phyloP scores from a whole-genome alignment of 2,329 filamentous ascomycete species.

The Xylaria sp. region DNA sequence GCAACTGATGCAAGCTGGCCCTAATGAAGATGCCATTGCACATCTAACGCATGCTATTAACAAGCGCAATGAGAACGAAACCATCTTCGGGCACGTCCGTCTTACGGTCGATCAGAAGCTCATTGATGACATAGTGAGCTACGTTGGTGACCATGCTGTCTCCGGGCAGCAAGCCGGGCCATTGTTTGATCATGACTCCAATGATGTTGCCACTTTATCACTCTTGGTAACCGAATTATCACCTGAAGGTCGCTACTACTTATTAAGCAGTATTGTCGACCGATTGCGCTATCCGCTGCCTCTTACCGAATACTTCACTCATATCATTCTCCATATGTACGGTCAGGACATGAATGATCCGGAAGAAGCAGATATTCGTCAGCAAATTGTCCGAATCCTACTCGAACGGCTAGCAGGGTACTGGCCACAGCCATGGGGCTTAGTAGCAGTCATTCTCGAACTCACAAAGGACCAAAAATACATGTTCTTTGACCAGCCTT shows the following conservation, averaged over 20 bases:
- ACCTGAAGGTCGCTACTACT: conserved; percentile 83
- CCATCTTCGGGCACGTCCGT: conserved; percentile 73
- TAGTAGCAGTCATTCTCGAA: conserved; percentile 88
- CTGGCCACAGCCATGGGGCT: conserved; percentile 94
- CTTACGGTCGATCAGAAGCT: conserved; percentile 76
- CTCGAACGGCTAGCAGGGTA: conserved; percentile 88
- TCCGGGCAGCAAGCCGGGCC: conserved; percentile 69
- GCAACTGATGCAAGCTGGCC: conserved; percentile 68
- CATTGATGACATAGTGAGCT: conserved; percentile 84
- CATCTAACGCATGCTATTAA: conserved; percentile 80
- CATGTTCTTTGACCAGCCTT: conserved; percentile 91
- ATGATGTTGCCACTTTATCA: conserved; percentile 78
- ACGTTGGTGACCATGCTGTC: conserved; percentile 81
- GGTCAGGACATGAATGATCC: conserved; percentile 77
- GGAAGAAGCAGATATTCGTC: conserved; percentile 83
- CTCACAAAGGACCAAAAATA: conserved; percentile 91
- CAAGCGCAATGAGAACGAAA: conserved; percentile 66
- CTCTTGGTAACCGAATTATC: conserved; percentile 79
- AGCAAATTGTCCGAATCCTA: conserved; percentile 89
- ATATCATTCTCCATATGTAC: conserved; percentile 85
- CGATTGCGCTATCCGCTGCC: conserved; percentile 91
- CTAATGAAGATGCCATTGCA: conserved; percentile 77
- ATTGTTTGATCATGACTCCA: conserved; percentile 71
- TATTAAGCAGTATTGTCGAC: conserved; percentile 87
- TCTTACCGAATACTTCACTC: conserved; percentile 93